These are phyloP conservation scores for Stagonosporopsis cucurbitacearum DNA, from an alignment of 2,329 filamentous ascomycete species.

Conservation along the genomic window DNA sequence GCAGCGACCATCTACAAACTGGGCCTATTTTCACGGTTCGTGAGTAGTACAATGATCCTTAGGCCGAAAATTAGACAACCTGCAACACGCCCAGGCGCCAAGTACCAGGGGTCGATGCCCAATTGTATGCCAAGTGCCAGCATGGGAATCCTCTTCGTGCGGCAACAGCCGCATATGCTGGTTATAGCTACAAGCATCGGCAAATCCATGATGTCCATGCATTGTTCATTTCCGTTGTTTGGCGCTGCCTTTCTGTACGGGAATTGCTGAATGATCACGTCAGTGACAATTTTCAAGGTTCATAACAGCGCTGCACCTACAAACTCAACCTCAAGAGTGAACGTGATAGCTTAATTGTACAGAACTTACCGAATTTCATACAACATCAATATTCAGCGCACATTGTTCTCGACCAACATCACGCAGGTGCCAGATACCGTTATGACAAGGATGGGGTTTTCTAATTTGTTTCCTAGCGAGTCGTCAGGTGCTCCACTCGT, in stretches of 20 bases:
- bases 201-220: not conserved
- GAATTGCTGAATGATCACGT: not conserved
- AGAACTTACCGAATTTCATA: no score
- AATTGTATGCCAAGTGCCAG: not conserved
- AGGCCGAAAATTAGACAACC: not conserved
- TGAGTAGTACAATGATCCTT: not conserved
- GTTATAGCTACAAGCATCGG: not conserved
- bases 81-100: not conserved
- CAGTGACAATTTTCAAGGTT: no score
- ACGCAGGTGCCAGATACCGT: not conserved
- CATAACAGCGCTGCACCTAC: no score
- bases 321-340: no score
- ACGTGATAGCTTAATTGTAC: no score
- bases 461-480: not conserved
- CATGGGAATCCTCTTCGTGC: not conserved
- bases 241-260: not conserved
- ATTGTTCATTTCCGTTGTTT: not conserved
- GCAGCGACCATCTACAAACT: not conserved
- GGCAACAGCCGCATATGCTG: not conserved
- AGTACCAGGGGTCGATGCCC: not conserved
- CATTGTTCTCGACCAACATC: no score
- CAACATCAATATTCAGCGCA: no score
- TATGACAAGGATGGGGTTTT: not conserved
- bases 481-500: not conserved
- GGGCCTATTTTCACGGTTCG: no score